Conservation (phyloP, 495 filamentous ascomycete genomes). For the Neurospora sp. region DNA sequence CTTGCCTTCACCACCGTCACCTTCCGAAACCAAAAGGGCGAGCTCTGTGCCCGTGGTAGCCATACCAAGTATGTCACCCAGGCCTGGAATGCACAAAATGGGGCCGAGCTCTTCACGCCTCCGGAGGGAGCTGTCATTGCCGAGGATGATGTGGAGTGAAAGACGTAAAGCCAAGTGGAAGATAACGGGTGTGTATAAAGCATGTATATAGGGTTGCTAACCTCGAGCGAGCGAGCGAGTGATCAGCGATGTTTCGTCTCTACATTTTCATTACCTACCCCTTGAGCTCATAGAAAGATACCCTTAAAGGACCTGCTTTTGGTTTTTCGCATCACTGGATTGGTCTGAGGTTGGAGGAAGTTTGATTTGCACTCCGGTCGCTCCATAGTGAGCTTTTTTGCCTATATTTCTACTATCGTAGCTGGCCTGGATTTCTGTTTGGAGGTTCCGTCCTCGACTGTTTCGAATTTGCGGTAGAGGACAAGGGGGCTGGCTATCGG, state of each 20-base stretch:
- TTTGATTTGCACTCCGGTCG: neutral
- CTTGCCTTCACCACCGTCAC: slow-evolving; percentile 78
- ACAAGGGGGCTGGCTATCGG: too few relatives aligned
- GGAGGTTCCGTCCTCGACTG: neutral
- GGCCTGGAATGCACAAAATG: slow-evolving; percentile 7
- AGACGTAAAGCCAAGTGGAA: neutral
- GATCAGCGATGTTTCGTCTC: neutral
- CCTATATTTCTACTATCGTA: too few relatives aligned
- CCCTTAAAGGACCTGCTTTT: neutral
- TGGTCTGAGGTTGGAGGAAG: neutral
- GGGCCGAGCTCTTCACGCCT: slow-evolving; percentile 1
- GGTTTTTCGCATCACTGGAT: neutral
- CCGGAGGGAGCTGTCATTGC: slow-evolving; percentile 8
- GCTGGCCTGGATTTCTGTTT: too few relatives aligned
- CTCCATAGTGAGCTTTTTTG: neutral
- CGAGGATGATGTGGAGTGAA: slow-evolving; percentile 2
- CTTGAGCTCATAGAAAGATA: neutral
- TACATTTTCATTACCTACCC: neutral
- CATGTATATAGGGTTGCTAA: neutral
- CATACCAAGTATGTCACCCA: slow-evolving; percentile 70
- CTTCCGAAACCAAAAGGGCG: slow-evolving; percentile 66
- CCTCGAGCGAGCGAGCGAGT: neutral
- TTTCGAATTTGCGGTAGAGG: neutral
- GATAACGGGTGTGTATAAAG: neutral
- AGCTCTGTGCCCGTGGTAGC: slow-evolving; percentile 79